Percentiles rank a stretch among this genome's conserved stretches.
phyloP scores from a whole-genome alignment of 2,329 filamentous ascomycete species.

The Colletotrichum kahawae region DNA sequence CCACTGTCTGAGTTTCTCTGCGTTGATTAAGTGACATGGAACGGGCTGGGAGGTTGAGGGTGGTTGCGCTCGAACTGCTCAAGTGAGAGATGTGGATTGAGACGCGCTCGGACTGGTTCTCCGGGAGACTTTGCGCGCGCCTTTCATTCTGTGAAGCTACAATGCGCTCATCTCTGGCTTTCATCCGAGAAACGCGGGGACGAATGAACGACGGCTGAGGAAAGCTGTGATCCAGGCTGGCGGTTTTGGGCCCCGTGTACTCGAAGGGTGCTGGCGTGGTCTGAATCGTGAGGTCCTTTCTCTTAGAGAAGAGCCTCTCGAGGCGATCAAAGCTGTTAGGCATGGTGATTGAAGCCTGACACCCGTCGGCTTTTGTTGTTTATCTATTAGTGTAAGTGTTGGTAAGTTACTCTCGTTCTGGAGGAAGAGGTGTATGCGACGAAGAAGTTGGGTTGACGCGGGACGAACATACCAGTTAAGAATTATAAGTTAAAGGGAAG shows the following conservation, averaged over 20 bases:
- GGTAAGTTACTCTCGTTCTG: neutral
- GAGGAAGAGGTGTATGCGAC: neutral
- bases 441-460: neutral
- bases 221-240: slow-evolving; percentile 42
- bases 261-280: neutral
- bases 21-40: slow-evolving; percentile 13
- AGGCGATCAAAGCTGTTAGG: slow-evolving; percentile 32
- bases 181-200: slow-evolving; percentile 60
- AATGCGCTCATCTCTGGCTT: slow-evolving; percentile 54
- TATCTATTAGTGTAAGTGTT: neutral
- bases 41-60: neutral
- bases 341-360: neutral
- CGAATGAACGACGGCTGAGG: slow-evolving; percentile 61
- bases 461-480: neutral
- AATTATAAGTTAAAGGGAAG: neutral
- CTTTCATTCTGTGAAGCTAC: neutral
- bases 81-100: slow-evolving; percentile 20
- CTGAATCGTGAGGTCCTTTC: slow-evolving; percentile 28
- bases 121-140: slow-evolving; percentile 20
- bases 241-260: slow-evolving; percentile 20
- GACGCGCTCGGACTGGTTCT: slow-evolving; percentile 17
- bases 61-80: slow-evolving; percentile 15
- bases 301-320: slow-evolving; percentile 58
- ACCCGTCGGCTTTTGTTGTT: neutral
- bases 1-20: slow-evolving; percentile 15